A percentile compares a stretch with the other conserved stretches of the same genome.
phyloP scores from a whole-genome alignment of 805 yeast genomes.

The Kluyveromyces dobzhanskii region DNA sequence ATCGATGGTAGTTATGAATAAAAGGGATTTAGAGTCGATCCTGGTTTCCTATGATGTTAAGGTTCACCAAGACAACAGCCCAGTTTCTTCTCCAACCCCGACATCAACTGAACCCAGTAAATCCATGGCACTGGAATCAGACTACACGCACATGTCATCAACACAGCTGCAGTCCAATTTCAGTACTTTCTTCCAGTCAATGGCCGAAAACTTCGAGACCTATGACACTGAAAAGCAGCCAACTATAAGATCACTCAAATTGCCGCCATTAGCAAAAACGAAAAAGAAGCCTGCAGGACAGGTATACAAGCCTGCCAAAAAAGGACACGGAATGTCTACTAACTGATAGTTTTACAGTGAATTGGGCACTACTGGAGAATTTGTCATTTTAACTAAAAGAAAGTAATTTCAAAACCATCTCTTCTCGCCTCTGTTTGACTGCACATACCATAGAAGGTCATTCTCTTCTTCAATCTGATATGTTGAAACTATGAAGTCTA shows the following conservation, averaged over 20 bases:
- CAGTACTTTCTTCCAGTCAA: constrained; percentile 21
- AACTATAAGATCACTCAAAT: background rate
- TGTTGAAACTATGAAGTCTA: too few species aligned
- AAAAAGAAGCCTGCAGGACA: constrained; percentile 6
- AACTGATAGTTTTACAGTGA: too few species aligned
- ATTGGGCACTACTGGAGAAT: too few species aligned
- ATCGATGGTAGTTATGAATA: constrained; percentile 15
- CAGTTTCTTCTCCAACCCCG: background rate
- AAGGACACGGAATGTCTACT: background rate
- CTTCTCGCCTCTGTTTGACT: too few species aligned
- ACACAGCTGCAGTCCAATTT: constrained; percentile 19
- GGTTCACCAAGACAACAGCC: constrained; percentile 3
- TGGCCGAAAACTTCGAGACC: constrained; percentile 24
- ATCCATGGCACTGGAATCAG: background rate
- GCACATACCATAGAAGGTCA: too few species aligned
- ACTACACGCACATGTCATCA: constrained; percentile 5
- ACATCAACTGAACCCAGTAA: background rate
- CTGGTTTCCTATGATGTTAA: constrained; percentile 11
- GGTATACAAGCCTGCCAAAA: background rate
- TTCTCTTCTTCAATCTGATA: too few species aligned
- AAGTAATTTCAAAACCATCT: too few species aligned
- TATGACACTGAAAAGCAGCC: constrained; percentile 15
- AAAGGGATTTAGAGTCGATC: constrained; percentile 8
- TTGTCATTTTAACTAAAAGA: too few species aligned
- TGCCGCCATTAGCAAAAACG: constrained; percentile 1